Conservation (phyloP, 305 asterid species). For the Coffea humblotiana region DNA sequence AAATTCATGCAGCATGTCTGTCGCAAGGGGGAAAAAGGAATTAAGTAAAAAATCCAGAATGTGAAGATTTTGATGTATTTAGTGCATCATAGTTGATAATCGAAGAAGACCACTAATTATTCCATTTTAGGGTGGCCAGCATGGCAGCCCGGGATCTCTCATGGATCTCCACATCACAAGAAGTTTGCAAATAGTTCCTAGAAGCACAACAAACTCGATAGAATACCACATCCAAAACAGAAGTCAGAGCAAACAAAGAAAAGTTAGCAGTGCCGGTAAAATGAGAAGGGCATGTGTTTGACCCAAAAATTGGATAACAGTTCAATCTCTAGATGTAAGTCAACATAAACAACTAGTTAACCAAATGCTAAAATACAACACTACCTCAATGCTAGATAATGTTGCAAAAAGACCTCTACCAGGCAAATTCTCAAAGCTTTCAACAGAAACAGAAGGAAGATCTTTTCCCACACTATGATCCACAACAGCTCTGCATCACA, state of each 20-base stretch:
- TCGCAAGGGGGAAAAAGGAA: background rate
- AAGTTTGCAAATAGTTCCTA: background rate
- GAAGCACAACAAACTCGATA: background rate
- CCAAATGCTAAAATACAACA: conserved; percentile 14
- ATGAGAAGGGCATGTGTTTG: too few species aligned
- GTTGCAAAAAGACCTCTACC: conserved; percentile 98
- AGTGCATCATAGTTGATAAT: background rate
- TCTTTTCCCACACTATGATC: conserved; percentile 92
- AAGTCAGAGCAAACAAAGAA: background rate
- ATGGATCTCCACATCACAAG: too few species aligned
- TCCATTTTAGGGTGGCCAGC: too few species aligned
- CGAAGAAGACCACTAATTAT: background rate
- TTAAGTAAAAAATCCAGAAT: background rate
- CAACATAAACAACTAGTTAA: background rate
- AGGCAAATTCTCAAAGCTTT: conserved; percentile 89
- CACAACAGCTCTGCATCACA: conserved; percentile 83
- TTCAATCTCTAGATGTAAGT: background rate
- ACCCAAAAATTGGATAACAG: background rate
- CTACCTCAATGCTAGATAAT: conserved; percentile 76
- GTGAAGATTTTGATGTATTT: background rate
- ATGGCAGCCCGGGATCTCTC: too few species aligned
- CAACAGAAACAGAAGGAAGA: conserved; percentile 89
- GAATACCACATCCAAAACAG: background rate
- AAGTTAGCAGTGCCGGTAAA: background rate
- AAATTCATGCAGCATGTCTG: background rate